These are phyloP conservation scores for Cordyceps farinosa DNA, from an alignment of 2,329 filamentous ascomycete species.

Conservation along the genomic window DNA sequence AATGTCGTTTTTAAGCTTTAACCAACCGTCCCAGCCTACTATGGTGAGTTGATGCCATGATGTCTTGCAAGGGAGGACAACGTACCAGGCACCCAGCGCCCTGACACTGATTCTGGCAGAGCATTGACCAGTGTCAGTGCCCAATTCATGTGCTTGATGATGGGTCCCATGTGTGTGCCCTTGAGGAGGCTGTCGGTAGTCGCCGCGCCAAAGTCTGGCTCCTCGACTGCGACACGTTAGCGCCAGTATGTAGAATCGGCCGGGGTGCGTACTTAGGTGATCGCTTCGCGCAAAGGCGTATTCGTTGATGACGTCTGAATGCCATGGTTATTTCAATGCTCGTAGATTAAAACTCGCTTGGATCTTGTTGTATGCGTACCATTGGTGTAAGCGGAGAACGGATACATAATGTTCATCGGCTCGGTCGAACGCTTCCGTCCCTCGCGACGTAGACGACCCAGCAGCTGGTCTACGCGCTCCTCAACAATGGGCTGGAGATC, in stretches of 20 bases:
- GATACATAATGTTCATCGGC: conserved; percentile 35
- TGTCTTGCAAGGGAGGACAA: conserved; percentile 13
- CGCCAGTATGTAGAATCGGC: background rate
- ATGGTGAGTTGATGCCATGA: conserved; percentile 23
- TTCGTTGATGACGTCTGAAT: conserved; percentile 37
- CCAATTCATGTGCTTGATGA: conserved; percentile 36
- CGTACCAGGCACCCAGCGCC: conserved; percentile 32
- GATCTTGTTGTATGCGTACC: conserved; percentile 24
- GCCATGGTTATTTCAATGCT: background rate
- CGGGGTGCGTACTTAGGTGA: conserved; percentile 26
- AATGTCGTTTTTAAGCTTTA: conserved; percentile 39
- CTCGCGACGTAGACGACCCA: conserved; percentile 30
- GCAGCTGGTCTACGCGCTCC: conserved; percentile 33
- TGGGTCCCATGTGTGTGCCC: conserved; percentile 36
- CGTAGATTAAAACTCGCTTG: background rate
- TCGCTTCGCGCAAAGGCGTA: conserved; percentile 37
- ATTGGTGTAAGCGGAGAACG: conserved; percentile 38
- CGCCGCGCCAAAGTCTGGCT: conserved; percentile 33
- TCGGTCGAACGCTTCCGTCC: conserved; percentile 25
- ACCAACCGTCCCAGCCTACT: conserved; percentile 34
- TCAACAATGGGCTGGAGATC: conserved; percentile 38
- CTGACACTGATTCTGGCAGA: conserved; percentile 34
- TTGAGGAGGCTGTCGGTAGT: conserved; percentile 35
- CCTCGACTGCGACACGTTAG: conserved; percentile 28
- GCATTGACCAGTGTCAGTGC: conserved; percentile 33